Conservation (phyloP, 768 basidiomycete species). For the Naganishia friedmannii region DNA sequence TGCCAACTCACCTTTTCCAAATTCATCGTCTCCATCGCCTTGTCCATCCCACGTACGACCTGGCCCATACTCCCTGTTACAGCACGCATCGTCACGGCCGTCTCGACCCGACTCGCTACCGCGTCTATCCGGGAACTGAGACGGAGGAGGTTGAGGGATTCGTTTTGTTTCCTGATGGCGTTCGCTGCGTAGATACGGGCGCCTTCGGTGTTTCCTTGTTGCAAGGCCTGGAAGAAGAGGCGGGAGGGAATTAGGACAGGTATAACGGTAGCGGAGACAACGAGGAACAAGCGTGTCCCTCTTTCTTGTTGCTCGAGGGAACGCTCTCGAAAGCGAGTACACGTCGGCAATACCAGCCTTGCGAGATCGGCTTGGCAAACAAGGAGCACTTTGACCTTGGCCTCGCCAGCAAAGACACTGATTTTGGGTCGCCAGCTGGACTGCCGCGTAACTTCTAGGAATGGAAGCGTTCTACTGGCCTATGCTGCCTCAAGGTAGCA, state of each 20-base stretch:
- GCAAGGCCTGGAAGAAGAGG: conserved; percentile 69
- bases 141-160: conserved; percentile 83
- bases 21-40: conserved; percentile 99
- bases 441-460: too few relatives aligned
- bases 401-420: too few relatives aligned
- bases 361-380: too few relatives aligned
- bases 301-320: too few relatives aligned
- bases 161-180: conserved; percentile 96
- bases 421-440: too few relatives aligned
- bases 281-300: too few relatives aligned
- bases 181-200: conserved; percentile 98
- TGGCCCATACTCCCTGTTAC: conserved; percentile 95
- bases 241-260: background rate
- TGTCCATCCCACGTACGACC: conserved; percentile 97
- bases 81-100: conserved; percentile 89
- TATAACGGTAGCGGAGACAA: background rate
- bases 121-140: conserved; percentile 91
- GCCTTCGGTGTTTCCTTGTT: conserved; percentile 94
- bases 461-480: too few relatives aligned
- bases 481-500: too few relatives aligned
- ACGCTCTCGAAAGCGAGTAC: too few relatives aligned
- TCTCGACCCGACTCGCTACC: conserved; percentile 93
- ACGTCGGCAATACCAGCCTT: too few relatives aligned
- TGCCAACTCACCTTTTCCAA: conserved; percentile 74
- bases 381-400: too few relatives aligned